Evolutionary conservation across 2,329 filamentous ascomycete genomes (phyloP).

Genomic region (Phaeosphaeria sp.): DNA sequence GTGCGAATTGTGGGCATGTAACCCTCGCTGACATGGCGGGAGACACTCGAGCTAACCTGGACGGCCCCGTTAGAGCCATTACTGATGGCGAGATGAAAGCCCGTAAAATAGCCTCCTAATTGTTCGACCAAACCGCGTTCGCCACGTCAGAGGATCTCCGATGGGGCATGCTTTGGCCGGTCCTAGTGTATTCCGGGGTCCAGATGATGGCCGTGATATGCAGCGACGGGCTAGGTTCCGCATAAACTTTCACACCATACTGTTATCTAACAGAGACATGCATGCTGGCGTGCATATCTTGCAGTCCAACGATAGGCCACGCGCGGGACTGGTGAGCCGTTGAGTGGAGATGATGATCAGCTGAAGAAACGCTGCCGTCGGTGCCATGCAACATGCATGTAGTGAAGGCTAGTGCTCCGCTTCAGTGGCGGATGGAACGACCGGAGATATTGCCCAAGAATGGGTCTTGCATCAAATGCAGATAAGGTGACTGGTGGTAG

Average conservation of each 20-base stretch:
- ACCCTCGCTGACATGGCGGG: constrained; percentile 36
- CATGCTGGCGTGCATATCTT: constrained; percentile 51
- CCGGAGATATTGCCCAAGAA: constrained; percentile 43
- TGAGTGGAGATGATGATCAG: constrained; percentile 49
- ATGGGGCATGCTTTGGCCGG: constrained; percentile 55
- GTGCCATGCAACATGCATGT: constrained; percentile 49
- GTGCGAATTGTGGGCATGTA: constrained; percentile 37
- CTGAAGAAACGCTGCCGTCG: constrained; percentile 43
- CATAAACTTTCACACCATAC: constrained; percentile 52
- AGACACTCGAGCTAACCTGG: constrained; percentile 35
- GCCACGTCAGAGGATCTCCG: constrained; percentile 62
- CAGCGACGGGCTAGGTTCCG: constrained; percentile 52
- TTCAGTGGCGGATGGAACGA: constrained; percentile 44
- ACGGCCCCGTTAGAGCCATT: constrained; percentile 43
- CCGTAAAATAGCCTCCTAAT: constrained; percentile 46
- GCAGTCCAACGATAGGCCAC: constrained; percentile 49
- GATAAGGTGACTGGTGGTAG: constrained; percentile 58
- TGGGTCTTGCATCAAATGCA: constrained; percentile 48
- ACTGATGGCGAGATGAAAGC: constrained; percentile 49
- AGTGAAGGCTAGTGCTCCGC: constrained; percentile 43
- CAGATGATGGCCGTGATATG: constrained; percentile 54
- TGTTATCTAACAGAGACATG: constrained; percentile 50
- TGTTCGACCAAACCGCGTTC: constrained; percentile 53
- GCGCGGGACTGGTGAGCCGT: constrained; percentile 47
- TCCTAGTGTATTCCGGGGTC: constrained; percentile 53